These are phyloP conservation scores for Colletotrichum gigasporum DNA, from an alignment of 2,329 filamentous ascomycete genomes.

Conservation along the genomic window DNA sequence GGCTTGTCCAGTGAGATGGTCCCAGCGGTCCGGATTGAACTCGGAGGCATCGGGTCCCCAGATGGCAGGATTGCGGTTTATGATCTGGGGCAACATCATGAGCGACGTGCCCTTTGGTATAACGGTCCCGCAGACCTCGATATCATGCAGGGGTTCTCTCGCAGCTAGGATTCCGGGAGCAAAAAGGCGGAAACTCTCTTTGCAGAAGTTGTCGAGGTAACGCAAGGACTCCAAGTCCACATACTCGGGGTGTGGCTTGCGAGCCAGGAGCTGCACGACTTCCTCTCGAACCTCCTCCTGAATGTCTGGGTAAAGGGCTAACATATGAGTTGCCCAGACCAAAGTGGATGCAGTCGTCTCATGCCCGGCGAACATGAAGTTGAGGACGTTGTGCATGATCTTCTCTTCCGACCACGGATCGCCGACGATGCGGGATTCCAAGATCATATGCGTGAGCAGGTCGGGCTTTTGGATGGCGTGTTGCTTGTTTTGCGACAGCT, in stretches of 20 bases:
- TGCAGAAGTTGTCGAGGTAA: slow-evolving; percentile 54
- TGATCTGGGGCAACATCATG: slow-evolving; percentile 45
- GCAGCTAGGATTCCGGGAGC: slow-evolving; percentile 46
- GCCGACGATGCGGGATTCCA: slow-evolving; percentile 38
- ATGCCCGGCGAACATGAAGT: slow-evolving; percentile 54
- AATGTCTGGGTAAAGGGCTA: slow-evolving; percentile 45
- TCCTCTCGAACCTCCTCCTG: slow-evolving; percentile 51
- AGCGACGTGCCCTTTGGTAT: slow-evolving; percentile 48
- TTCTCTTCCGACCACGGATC: slow-evolving; percentile 37
- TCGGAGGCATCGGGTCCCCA: slow-evolving; percentile 49
- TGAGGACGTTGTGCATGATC: slow-evolving; percentile 51
- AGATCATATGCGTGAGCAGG: slow-evolving; percentile 45
- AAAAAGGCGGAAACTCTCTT: slow-evolving; percentile 52
- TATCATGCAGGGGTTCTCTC: slow-evolving; percentile 42
- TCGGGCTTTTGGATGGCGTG: slow-evolving; percentile 34
- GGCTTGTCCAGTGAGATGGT: slow-evolving; percentile 35
- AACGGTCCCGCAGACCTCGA: slow-evolving; percentile 42
- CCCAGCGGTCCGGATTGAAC: slow-evolving; percentile 50
- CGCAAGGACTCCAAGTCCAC: slow-evolving; percentile 45
- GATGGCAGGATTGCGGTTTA: slow-evolving; percentile 45
- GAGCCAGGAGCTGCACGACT: slow-evolving; percentile 48
- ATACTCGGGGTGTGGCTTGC: slow-evolving; percentile 49
- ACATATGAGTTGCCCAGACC: slow-evolving; percentile 51
- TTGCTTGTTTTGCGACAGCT: slow-evolving; percentile 31
- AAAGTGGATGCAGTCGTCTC: slow-evolving; percentile 54